Evolutionary conservation across 192 early-diverging fungal species (phyloP), one percentile per base, ranked within the genome.

Genomic region (Umbelopsis sp.): DNA sequence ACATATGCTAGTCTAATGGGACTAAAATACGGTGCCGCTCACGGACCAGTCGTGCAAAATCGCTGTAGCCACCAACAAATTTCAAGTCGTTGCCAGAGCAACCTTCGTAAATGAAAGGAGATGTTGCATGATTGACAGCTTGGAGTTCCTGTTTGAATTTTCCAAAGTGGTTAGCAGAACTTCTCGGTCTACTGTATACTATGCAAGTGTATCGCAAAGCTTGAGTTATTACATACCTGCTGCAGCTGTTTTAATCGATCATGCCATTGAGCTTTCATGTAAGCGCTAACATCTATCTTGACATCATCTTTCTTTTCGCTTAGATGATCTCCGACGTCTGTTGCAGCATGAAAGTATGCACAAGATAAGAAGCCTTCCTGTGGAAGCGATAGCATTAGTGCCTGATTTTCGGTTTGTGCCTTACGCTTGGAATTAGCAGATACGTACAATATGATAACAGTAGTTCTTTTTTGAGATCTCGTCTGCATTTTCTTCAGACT

Each of bases 21-120:
- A 61, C 55, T 12, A 30, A 61, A 1, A 61, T 61, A 61, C 55
- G 55, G 12, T 61, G 55, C 12, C 55, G 55, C 27, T 61, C 55
- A 16, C 30, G 55, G 15, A 73, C 53, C 20, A 58, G 46, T 61
- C 74, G 46, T n/a, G 64, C 70, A 74, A 84, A 81, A 9, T 76
- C 77, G 2, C 53, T 71, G 50, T 79, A 84, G 16, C 82, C 82
- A 13, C 82, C 82, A 37, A 84, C 52, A 44, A 79, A 73, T 70
- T 68, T 73, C 41, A 72, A 70, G 9, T 76, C 47, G 12, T 55
- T 37, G 35, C 50, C 27, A 10, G 64, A 71, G 74, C 82, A 84
- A 4, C 82, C 82, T 66, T 84, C 79, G 65, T 84, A 84, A 61
- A 84, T 79, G 48, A 84, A 84, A 22, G 82, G 82, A 0, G 82